phyloP scores from a whole-genome alignment of 2,329 filamentous ascomycete species.

The Cytospora schulzeri region DNA sequence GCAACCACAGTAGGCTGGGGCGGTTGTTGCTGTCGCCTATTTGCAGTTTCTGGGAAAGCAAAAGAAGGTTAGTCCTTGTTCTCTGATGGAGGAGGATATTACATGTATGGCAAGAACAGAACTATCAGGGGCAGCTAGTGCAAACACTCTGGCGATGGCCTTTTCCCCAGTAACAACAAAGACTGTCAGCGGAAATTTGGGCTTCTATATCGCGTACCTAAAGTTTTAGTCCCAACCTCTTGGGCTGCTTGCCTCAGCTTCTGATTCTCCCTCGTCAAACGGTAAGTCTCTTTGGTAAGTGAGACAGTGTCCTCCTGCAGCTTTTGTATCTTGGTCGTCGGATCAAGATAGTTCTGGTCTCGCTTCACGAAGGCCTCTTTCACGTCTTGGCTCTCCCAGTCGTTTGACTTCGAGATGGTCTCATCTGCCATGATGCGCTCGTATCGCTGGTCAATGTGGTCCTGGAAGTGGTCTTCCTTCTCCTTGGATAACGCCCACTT shows the following conservation, averaged over 20 bases:
- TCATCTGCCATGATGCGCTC: slow-evolving; percentile 16
- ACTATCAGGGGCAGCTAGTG: not conserved
- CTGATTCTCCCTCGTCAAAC: not conserved
- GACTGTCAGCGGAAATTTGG: not conserved
- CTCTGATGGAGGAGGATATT: not conserved
- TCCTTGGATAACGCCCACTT: slow-evolving; percentile 5
- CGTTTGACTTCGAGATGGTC: not conserved
- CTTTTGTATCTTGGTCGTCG: not conserved
- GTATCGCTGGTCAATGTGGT: slow-evolving; percentile 15
- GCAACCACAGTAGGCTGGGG: not conserved
- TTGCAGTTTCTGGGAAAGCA: not conserved
- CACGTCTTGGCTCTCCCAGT: slow-evolving; percentile 1
- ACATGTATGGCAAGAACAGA: not conserved
- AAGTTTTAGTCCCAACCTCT: not conserved
- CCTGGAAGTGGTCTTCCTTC: slow-evolving; percentile 21
- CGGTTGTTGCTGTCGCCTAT: not conserved
- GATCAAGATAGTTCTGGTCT: not conserved
- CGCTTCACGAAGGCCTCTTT: not conserved
- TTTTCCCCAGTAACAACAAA: not conserved
- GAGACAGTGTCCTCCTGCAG: not conserved
- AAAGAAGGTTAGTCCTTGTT: not conserved
- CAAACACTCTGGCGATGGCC: not conserved
- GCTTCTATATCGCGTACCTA: not conserved
- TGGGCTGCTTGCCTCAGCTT: not conserved
- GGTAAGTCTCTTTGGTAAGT: not conserved